A percentile compares a stretch with the other conserved stretches of the same genome.
phyloP scores from a whole-genome alignment of 352 stramenopile species.

The Blastocystis sp. region DNA sequence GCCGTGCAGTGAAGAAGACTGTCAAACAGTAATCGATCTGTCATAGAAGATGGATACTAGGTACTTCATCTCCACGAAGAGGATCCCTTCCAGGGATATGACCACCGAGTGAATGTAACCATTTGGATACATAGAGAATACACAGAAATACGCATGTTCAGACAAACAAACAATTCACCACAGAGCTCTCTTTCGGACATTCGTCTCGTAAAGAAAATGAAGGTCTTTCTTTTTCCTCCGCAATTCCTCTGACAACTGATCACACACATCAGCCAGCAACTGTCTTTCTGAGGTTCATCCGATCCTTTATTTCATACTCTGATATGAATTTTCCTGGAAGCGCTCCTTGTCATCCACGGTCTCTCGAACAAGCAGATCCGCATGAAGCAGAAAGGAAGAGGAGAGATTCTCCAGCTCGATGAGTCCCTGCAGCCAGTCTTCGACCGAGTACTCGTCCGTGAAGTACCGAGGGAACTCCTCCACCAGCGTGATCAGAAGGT shows the following conservation, averaged over 20 bases:
- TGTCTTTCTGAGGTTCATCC: too few species aligned
- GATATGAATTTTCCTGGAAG: background rate
- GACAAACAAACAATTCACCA: too few species aligned
- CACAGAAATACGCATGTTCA: too few species aligned
- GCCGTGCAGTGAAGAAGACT: background rate
- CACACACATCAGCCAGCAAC: background rate
- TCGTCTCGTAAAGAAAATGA: too few species aligned
- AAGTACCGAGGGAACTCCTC: background rate
- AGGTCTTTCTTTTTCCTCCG: too few species aligned
- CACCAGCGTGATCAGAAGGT: background rate
- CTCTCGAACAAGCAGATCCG: conserved; percentile 12
- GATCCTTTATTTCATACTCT: background rate
- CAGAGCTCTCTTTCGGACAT: too few species aligned
- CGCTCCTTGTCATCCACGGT: background rate
- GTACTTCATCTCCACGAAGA: background rate
- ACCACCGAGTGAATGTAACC: too few species aligned
- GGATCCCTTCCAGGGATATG: background rate
- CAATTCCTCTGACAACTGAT: background rate
- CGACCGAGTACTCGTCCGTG: background rate
- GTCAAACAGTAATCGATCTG: background rate
- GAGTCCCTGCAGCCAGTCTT: conserved; percentile 38
- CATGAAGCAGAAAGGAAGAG: background rate
- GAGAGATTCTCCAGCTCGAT: conserved; percentile 16
- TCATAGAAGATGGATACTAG: background rate
- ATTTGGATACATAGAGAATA: too few species aligned